Percentiles rank a stretch among this genome's conserved stretches.
Evolutionary conservation across 768 basidiomycete species (phyloP).

Genomic region (Amanita pallidorosea): DNA sequence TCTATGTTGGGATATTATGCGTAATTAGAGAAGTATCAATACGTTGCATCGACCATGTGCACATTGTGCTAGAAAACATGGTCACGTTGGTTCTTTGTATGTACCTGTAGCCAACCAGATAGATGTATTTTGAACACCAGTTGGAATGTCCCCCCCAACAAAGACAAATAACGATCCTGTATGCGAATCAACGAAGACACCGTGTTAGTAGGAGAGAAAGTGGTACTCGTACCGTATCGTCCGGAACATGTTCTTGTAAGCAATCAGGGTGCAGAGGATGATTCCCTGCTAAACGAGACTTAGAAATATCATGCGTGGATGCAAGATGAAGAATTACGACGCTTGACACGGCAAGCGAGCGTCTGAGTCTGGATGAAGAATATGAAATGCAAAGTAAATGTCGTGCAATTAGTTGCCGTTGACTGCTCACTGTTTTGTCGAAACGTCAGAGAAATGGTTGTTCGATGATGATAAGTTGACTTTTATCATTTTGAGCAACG

Average conservation of each 20-base stretch:
- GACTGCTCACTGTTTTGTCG: not conserved
- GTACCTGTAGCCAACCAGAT: too few relatives aligned
- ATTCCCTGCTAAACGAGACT: slow-evolving; percentile 2
- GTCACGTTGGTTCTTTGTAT: too few relatives aligned
- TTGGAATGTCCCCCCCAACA: not conserved
- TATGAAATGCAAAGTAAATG: slow-evolving; percentile 77
- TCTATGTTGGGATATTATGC: too few relatives aligned
- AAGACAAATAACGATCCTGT: slow-evolving; percentile 1
- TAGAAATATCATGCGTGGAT: slow-evolving; percentile 90
- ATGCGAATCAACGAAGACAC: slow-evolving; percentile 65
- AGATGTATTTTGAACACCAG: too few relatives aligned
- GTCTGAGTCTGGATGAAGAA: slow-evolving; percentile 70
- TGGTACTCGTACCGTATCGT: slow-evolving; percentile 77
- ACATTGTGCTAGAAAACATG: too few relatives aligned
- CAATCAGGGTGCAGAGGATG: slow-evolving; percentile 4
- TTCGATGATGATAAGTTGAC: slow-evolving; percentile 84
- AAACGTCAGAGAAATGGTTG: slow-evolving; percentile 66
- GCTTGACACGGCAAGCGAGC: slow-evolving; percentile 80
- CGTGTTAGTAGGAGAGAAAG: slow-evolving; percentile 51
- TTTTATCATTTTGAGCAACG: slow-evolving; percentile 67
- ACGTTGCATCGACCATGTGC: too few relatives aligned
- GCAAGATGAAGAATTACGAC: slow-evolving; percentile 58
- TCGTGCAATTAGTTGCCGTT: slow-evolving; percentile 8
- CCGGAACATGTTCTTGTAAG: slow-evolving; percentile 39
- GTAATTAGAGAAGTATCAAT: too few relatives aligned